These are phyloP conservation scores for Lentinula guzmanii DNA, from an alignment of 768 basidiomycete species.

Conservation along the genomic window DNA sequence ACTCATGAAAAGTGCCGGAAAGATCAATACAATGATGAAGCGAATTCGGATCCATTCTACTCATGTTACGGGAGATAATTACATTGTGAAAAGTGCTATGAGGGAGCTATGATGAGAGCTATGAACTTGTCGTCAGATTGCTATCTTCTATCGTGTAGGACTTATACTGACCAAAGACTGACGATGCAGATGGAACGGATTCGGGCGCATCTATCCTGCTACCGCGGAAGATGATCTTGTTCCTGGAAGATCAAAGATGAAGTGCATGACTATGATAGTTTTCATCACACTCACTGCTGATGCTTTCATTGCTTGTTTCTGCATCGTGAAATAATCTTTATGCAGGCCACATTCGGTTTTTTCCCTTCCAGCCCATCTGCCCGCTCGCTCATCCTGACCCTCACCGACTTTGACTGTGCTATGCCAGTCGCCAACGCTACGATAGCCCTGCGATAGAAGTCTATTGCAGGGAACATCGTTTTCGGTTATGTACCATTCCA, in stretches of 20 bases:
- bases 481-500: slow-evolving; percentile 78
- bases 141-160: not conserved
- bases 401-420: slow-evolving; percentile 71
- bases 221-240: slow-evolving; percentile 4
- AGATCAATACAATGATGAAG: not conserved
- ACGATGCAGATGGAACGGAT: not conserved
- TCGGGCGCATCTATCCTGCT: not conserved
- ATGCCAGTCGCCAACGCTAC: slow-evolving; percentile 97
- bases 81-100: not conserved
- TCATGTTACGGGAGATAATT: not conserved
- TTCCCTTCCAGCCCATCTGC: slow-evolving; percentile 83
- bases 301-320: slow-evolving; percentile 39
- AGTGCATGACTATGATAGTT: not conserved
- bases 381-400: slow-evolving; percentile 81
- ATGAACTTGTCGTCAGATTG: not conserved
- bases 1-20: too few relatives aligned
- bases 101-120: too few relatives aligned
- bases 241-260: not conserved
- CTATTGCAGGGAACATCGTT: slow-evolving; percentile 86
- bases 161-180: not conserved
- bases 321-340: slow-evolving; percentile 82
- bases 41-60: not conserved
- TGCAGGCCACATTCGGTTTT: slow-evolving; percentile 98
- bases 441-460: slow-evolving; percentile 87
- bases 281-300: not conserved